Percentiles rank a stretch among this genome's conserved stretches.
These are phyloP conservation scores for Helotiales sp. DNA, from an alignment of 2,329 filamentous ascomycete genomes.

Conservation along the genomic window DNA sequence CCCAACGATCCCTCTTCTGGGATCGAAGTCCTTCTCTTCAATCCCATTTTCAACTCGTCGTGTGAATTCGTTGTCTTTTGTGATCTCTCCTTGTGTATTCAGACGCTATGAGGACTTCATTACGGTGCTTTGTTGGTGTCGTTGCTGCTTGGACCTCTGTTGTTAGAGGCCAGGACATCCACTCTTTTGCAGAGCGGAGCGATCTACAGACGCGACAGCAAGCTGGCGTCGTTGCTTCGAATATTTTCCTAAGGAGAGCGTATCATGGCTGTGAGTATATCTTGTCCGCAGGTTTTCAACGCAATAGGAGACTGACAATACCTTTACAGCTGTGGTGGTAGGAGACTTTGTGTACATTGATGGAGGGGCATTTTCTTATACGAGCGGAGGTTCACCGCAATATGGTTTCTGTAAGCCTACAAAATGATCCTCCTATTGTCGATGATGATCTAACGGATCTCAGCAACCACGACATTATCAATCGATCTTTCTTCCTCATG, in stretches of 20 bases:
- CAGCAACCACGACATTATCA: conserved; percentile 11
- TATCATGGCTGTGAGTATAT: conserved; percentile 11
- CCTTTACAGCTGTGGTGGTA: conserved; percentile 12
- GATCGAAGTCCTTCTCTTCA: not conserved
- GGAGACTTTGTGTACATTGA: conserved; percentile 22
- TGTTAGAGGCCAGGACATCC: not conserved
- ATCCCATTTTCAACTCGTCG: not conserved
- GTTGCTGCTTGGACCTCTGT: conserved; percentile 1
- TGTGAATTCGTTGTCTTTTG: not conserved
- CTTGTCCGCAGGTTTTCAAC: not conserved
- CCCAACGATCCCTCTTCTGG: too few species aligned
- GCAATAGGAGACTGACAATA: not conserved
- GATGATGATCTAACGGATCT: not conserved
- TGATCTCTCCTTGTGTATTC: not conserved
- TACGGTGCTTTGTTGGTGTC: conserved; percentile 2
- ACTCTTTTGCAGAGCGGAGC: not conserved
- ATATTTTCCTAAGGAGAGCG: conserved; percentile 7
- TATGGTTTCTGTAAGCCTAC: not conserved
- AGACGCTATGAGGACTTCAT: conserved; percentile 2
- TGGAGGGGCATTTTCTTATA: conserved; percentile 17
- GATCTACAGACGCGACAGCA: conserved; percentile 10
- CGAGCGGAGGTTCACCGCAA: not conserved
- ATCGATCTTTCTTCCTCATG: conserved; percentile 19
- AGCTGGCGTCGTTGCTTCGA: conserved; percentile 1
- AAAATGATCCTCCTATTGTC: not conserved